Percentiles rank a stretch among this genome's conserved stretches.
Evolutionary conservation across 805 yeast species (phyloP).

Genomic region (Teunomyces kruisii): DNA sequence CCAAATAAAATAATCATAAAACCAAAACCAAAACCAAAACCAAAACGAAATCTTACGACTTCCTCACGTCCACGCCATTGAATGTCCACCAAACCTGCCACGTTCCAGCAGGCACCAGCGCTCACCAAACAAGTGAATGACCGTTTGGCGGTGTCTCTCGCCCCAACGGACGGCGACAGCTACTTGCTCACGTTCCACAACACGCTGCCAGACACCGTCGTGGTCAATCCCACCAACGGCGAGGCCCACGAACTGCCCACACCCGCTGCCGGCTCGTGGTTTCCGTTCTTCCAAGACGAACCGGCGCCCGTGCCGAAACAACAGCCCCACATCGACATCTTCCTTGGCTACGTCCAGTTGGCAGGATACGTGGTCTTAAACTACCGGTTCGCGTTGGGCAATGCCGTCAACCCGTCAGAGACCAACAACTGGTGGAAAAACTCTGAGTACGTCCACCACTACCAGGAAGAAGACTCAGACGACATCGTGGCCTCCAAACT

Average conservation of each 20-base stretch:
- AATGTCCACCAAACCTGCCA: not conserved
- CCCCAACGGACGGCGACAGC: not conserved
- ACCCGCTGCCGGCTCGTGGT: slow-evolving; percentile 5
- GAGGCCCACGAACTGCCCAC: not conserved
- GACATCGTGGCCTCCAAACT: slow-evolving; percentile 17
- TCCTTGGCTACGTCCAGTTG: slow-evolving; percentile 39
- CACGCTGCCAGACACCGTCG: slow-evolving; percentile 13
- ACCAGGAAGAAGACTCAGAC: slow-evolving; percentile 25
- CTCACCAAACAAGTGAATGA: slow-evolving; percentile 21
- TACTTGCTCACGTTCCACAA: slow-evolving; percentile 17
- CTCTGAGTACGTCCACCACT: slow-evolving; percentile 29
- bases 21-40: not conserved
- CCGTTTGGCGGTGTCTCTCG: slow-evolving; percentile 18
- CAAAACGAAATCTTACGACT: not conserved
- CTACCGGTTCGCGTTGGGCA: slow-evolving; percentile 27
- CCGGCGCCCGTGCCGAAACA: not conserved
- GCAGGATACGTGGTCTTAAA: slow-evolving; percentile 40
- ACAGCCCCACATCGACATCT: slow-evolving; percentile 11
- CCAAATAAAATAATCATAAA: not conserved
- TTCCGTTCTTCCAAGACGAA: slow-evolving; percentile 4
- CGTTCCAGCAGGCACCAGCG: not conserved
- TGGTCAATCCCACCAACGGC: slow-evolving; percentile 12
- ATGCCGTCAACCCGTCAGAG: slow-evolving; percentile 8
- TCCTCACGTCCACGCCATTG: no score
- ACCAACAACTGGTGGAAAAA: slow-evolving; percentile 30